Conservation (phyloP, 306 rosid species). For the Prunus campanulata region DNA sequence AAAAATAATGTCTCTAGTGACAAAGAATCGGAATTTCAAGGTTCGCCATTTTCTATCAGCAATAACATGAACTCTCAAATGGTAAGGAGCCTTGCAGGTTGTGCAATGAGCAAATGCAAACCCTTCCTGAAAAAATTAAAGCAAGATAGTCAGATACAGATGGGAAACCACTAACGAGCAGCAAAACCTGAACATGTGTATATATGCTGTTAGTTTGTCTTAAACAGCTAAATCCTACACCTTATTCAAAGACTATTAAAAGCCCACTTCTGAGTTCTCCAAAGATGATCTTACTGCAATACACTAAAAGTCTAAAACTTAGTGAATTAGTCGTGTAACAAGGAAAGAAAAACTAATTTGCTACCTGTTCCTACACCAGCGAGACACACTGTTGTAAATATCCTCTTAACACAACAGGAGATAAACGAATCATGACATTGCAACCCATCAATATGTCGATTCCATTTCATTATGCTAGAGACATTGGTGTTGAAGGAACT, state of each 20-base stretch:
- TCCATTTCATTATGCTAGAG: neutral
- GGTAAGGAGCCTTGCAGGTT: slow-evolving; percentile 95
- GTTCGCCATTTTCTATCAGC: slow-evolving; percentile 99
- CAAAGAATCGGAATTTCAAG: slow-evolving; percentile 89
- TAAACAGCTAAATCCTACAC: neutral
- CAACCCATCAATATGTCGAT: neutral
- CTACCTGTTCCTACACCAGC: neutral
- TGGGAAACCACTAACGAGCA: neutral
- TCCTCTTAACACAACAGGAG: neutral
- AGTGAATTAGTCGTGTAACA: neutral
- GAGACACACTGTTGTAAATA: neutral
- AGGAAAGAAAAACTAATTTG: neutral
- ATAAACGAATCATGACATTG: neutral
- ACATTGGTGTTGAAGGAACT: neutral
- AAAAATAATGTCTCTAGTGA: slow-evolving; percentile 90
- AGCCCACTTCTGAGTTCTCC: neutral
- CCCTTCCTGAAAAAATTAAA: slow-evolving; percentile 74
- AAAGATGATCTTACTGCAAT: neutral
- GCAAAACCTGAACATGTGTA: neutral
- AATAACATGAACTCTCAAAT: slow-evolving; percentile 89
- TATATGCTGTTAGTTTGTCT: neutral
- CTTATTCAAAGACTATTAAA: slow-evolving; percentile 4
- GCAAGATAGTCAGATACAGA: slow-evolving; percentile 24
- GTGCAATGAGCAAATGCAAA: slow-evolving; percentile 99
- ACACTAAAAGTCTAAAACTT: neutral